Evolutionary conservation across 345 rosid species (phyloP), one percentile per base, ranked within the genome.

Genomic region (Boechera divaricarpa): DNA sequence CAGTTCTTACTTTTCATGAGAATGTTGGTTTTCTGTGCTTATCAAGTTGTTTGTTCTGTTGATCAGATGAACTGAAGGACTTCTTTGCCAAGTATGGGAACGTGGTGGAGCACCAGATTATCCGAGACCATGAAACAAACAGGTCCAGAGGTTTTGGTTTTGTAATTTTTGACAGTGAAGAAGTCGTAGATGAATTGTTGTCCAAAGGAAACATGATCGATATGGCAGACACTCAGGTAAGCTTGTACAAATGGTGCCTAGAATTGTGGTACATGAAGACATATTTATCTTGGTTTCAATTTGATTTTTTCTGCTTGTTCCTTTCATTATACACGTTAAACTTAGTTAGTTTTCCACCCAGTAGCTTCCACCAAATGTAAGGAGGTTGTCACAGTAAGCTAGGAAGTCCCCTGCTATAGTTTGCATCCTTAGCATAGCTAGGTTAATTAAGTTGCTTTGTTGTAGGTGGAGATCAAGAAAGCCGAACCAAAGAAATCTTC

Each of bases 401-500:
- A 60, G 82, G 63, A 60, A 73, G 6, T 10, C 74, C 78, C 12
- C 16, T 52, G 35, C 44, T 60, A 16, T 82, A 87, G 93, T 80
- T 81, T 88, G 68, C 80, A 71, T 68, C 81, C 79, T 21, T n/a
- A 81, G 83, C 88, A 73, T 77, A 83, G 82, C 80, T 94, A 90
- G 97, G 97, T 91, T 94, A 85, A 94, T 86, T 87, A 84, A 91
- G 87, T 87, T 94, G 82, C 93, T 94, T 87, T 90, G 86, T 91
- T 94, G 96, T 94, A 94, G 98, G 98, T 92, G 92, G 98, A 95
- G 89, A 88, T 95, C 96, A 92, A 92, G 94, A 95, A 95, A 88
- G 99, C 99, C 57, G 99, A 95, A 92, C 99, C 99, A 88, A 91
- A 91, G 97, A 92, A 95, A 92, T 70, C 88, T 76, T 88, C 91